Evolutionary conservation across 2,329 filamentous ascomycete genomes (phyloP), one percentile per base, ranked within the genome.

Genomic region (Aspergillus udagawae): DNA sequence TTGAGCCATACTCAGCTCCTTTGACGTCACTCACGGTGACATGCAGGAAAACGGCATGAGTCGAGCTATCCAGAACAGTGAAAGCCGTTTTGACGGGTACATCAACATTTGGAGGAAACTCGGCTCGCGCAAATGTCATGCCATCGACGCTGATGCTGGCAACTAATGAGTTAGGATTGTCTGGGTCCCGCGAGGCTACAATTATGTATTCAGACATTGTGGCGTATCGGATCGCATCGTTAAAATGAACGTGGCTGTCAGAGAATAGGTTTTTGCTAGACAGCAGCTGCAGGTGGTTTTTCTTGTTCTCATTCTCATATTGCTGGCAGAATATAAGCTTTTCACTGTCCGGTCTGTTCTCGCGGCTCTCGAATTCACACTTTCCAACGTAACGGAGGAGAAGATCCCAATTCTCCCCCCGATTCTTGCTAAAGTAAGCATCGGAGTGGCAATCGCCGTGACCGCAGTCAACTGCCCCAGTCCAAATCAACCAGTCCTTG

Each of bases 131-230:
- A 67, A 94, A 99, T 5, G 80, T 85, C 60, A 83, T 81, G 54
- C 92, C 95, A 69, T 99, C 91, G 47, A 97, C 80, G 71, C 91
- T 97, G 49, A 91, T 85, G 65, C 92, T 86, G 35, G 93, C 88
- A 60, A 86, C 86, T 58, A 97, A 79, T 1, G 84, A 88, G 42
- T 87, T 80, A 55, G 84, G 80, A 41, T 89, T 85, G 58, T 88
- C 82, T 5, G 70, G 67, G 60, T 83, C 79, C 49, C 82, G 83
- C 5, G 88, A 87, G 1, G 92, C 92, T 51, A 96, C 88, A 42
- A 99, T 85, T 67, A 99, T 94, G 73, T 96, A 99, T 71, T 99
- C 94, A 42, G 89, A 88, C 93, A 97, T 97, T 4, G 89, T 95
- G 2, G 92, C 93, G 74, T 96, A 97, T 64, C 89, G 88, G 65